Evolutionary conservation across 805 yeast genomes (phyloP).

Genomic region (Candida silvatica): DNA sequence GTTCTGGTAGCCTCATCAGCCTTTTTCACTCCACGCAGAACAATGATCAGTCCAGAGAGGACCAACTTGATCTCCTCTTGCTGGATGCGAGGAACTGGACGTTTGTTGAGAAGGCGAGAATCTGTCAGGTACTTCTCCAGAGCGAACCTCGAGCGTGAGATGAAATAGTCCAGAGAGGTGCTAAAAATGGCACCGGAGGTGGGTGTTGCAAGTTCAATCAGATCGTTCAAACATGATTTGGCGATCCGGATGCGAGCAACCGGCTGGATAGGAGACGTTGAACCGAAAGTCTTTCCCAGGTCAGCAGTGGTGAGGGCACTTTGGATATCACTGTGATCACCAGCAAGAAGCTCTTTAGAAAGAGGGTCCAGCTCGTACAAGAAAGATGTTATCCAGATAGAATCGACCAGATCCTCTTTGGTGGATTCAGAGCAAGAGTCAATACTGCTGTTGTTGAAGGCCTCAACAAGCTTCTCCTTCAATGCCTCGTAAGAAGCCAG

Average conservation of each 20-base stretch:
- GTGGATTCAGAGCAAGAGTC: slow-evolving; percentile 11
- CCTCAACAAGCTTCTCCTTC: slow-evolving; percentile 33
- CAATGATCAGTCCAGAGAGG: slow-evolving; percentile 32
- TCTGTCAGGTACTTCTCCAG: slow-evolving; percentile 60
- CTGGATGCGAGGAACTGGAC: slow-evolving; percentile 64
- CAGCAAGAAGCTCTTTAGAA: slow-evolving; percentile 27
- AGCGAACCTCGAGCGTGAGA: slow-evolving; percentile 50
- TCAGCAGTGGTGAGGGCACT: slow-evolving; percentile 30
- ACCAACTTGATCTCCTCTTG: slow-evolving; percentile 48
- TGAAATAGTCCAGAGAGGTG: slow-evolving; percentile 36
- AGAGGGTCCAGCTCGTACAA: slow-evolving; percentile 48
- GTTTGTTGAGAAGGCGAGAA: slow-evolving; percentile 43
- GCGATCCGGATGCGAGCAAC: slow-evolving; percentile 41
- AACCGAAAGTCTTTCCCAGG: slow-evolving; percentile 48
- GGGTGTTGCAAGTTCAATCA: slow-evolving; percentile 32
- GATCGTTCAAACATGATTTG: slow-evolving; percentile 45
- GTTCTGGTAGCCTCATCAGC: not conserved
- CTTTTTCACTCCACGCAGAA: not conserved
- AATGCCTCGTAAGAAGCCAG: slow-evolving; percentile 27
- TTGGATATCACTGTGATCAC: slow-evolving; percentile 27
- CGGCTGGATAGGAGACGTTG: slow-evolving; percentile 42
- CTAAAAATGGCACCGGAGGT: slow-evolving; percentile 14
- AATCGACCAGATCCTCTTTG: slow-evolving; percentile 34
- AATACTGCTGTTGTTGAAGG: slow-evolving; percentile 14
- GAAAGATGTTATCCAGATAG: slow-evolving; percentile 53